Evolutionary conservation across 139 green algal species (phyloP), one percentile per base, ranked within the genome.

Genomic region (Ostreobium quekettii): DNA sequence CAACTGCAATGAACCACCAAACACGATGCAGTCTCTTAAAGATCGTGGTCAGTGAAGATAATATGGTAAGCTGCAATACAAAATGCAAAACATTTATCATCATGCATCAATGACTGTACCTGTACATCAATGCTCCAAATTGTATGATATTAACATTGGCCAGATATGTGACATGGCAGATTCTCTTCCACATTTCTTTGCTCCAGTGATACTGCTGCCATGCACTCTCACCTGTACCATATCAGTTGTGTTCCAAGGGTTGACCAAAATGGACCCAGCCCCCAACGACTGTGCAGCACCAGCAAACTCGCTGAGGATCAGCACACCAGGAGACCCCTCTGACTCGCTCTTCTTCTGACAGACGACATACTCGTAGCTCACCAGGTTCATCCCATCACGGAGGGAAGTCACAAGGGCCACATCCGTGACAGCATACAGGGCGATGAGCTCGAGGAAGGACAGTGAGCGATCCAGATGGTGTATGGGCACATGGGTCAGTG

Each of bases 171-270:
- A 19, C 42, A 53, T 19, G 42, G 42, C 42, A 53, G 15, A 53
- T 19, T 53, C 19, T 53, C 42, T 19, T 53, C 42, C 42, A 53
- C 11, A 53, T 26, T 53, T 53, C 19, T 53, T 53, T 26, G 15
- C 42, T 19, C 19, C 15, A 26, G 19, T 19, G 19, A 53, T 26
- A 19, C 42, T 53, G 19, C 19, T 53, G 42, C 42, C 42, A 53
- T 53, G 42, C 11, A 30, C 31, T 28, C 4, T 42, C 36, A 72
- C 71, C 64, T 77, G 63, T 7, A 85, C 80, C 75, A 97, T 82
- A 74, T 99, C 94, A 56, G 81, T 93, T 56, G 98, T 86, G 78
- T 99, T 98, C 91, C 92, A 98, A 11, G 94, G 94, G 82, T 99
- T 99, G 24, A 98, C 93, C 56, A 99, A 81, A 36, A 99, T 87